Evolutionary conservation across 345 rosid genomes (phyloP).

Genomic region (Lepidium aucheri): DNA sequence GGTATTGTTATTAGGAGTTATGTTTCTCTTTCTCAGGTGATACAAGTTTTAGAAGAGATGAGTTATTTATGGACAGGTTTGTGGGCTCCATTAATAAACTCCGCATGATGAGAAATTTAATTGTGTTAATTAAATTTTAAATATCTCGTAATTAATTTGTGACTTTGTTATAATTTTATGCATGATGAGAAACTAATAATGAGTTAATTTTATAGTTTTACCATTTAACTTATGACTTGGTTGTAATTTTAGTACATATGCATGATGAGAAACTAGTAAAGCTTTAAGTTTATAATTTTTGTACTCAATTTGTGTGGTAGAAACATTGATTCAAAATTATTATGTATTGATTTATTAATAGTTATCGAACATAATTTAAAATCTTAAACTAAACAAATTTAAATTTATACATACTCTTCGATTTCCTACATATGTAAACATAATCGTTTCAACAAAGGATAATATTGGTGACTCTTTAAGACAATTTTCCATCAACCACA

Average conservation of each 20-base stretch:
- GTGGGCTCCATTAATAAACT: slow-evolving; percentile 21
- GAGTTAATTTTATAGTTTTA: background rate
- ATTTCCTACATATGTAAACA: too few species aligned
- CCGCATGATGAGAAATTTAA: background rate
- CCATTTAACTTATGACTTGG: background rate
- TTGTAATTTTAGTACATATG: background rate
- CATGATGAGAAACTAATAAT: background rate
- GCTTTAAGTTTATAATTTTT: too few species aligned
- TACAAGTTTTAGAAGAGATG: slow-evolving; percentile 16
- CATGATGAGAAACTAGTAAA: background rate
- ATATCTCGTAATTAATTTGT: background rate
- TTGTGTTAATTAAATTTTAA: background rate
- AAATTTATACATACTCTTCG: too few species aligned
- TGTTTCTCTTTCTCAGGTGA: slow-evolving; percentile 14
- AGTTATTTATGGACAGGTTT: slow-evolving; percentile 28
- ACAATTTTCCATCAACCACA: too few species aligned
- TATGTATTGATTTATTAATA: too few species aligned
- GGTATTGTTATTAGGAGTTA: background rate
- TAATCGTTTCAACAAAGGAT: too few species aligned
- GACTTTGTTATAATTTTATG: background rate
- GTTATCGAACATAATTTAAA: too few species aligned
- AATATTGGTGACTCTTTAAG: too few species aligned
- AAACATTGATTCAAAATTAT: too few species aligned
- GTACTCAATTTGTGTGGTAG: too few species aligned
- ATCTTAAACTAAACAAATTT: too few species aligned